Evolutionary conservation across 129 eudicot species (phyloP).

Genomic region (Flaveria robusta): DNA sequence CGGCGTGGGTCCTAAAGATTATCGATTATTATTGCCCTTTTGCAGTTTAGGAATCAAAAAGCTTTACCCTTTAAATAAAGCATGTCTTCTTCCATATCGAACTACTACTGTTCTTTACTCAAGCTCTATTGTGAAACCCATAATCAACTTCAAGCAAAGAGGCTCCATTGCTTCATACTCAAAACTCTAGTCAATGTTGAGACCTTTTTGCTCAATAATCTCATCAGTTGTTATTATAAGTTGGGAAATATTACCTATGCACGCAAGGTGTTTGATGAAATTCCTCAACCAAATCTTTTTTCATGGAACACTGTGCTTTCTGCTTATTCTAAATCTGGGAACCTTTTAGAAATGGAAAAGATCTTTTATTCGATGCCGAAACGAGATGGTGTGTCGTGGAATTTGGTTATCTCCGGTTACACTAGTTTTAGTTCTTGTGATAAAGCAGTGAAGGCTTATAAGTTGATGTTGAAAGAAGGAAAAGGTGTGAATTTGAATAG

Average conservation of each 20-base stretch:
- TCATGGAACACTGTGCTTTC: slow-evolving; percentile 89
- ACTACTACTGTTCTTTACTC: slow-evolving; percentile 65
- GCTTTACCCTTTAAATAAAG: slow-evolving; percentile 36
- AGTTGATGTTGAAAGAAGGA: slow-evolving; percentile 64
- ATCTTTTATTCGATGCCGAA: slow-evolving; percentile 53
- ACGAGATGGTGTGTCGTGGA: slow-evolving; percentile 88
- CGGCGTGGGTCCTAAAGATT: not conserved
- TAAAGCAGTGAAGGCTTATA: slow-evolving; percentile 59
- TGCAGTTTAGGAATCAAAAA: not conserved
- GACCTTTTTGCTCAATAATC: slow-evolving; percentile 65
- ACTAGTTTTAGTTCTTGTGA: slow-evolving; percentile 40
- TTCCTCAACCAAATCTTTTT: slow-evolving; percentile 67
- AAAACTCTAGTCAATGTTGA: slow-evolving; percentile 54
- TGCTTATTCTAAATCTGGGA: slow-evolving; percentile 66
- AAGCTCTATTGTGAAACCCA: slow-evolving; percentile 67
- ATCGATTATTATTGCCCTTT: not conserved
- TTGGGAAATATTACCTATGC: slow-evolving; percentile 56
- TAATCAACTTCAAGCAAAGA: slow-evolving; percentile 58
- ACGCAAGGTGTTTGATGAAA: slow-evolving; percentile 84
- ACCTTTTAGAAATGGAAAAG: slow-evolving; percentile 52
- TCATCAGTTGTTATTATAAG: slow-evolving; percentile 51
- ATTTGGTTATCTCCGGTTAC: slow-evolving; percentile 73
- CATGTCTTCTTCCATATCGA: slow-evolving; percentile 51
- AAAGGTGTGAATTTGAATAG: slow-evolving; percentile 51
- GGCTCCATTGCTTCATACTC: slow-evolving; percentile 61